Conservation (phyloP, 352 stramenopile species). For the Globisporangium polare region DNA sequence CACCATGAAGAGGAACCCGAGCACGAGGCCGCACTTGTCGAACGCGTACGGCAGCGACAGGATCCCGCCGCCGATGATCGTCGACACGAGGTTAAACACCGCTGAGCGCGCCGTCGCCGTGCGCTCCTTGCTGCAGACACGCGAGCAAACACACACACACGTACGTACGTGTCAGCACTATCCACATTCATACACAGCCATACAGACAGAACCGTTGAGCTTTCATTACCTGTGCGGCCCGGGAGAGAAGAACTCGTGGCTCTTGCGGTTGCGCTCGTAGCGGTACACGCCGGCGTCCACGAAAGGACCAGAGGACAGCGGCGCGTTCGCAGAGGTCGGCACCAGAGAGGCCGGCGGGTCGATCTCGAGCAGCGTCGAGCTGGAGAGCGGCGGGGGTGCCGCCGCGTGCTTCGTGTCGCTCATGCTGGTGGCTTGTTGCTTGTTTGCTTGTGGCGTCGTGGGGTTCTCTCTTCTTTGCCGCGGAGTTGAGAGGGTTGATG, state of each 20-base stretch:
- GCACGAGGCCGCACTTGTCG: constrained; percentile 80
- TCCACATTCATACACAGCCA: background rate
- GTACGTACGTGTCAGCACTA: background rate
- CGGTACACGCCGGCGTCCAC: constrained; percentile 65
- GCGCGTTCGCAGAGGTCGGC: constrained; percentile 5
- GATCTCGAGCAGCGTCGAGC: background rate
- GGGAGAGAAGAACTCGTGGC: constrained; percentile 76
- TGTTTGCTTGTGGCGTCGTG: background rate
- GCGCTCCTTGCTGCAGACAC: constrained; percentile 28
- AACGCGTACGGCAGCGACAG: constrained; percentile 86
- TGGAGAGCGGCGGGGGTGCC: background rate
- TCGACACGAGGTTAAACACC: constrained; percentile 87
- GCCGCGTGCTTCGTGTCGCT: background rate
- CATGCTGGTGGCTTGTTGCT: background rate
- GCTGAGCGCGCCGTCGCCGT: constrained; percentile 66
- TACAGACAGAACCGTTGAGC: background rate
- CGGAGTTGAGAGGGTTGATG: too few species aligned
- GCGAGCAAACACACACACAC: background rate
- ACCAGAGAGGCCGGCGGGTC: constrained; percentile 1
- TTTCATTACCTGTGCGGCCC: constrained; percentile 44
- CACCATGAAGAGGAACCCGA: constrained; percentile 78
- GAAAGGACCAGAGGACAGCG: constrained; percentile 24
- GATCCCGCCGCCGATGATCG: constrained; percentile 85
- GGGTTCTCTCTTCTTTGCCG: background rate
- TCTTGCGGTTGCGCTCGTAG: constrained; percentile 66